Evolutionary conservation across 1,284 basidiomycete genomes (phyloP), one percentile per base, ranked within the genome.

Genomic region (Xerocomus nothofagi): DNA sequence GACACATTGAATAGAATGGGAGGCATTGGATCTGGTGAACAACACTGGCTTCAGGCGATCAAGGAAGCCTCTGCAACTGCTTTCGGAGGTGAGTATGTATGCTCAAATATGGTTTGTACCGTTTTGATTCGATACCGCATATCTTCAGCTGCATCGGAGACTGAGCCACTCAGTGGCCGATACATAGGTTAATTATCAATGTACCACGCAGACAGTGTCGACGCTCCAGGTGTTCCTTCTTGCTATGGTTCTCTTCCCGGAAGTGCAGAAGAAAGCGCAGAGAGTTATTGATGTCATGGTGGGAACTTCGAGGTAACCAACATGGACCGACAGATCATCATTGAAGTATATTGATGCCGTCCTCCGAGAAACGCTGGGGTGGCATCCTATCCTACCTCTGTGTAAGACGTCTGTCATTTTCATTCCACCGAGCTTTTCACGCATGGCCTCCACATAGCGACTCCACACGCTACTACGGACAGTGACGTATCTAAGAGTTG

Each of bases 161-260:
- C 47, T 14, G 23, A 47, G 48, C 42, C 4, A 33, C 12, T 34
- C 32, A 7, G 15, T 29, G 23, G 20, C 26, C n/a, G 21, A 5
- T 21, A 8, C 10, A 11, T 27, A 18, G 27, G 17, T 29, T 37
- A 9, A 11, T 34, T 15, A 32, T 41, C 40, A 33, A 39, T 23
- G 29, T 36, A 39, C 27, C 11, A 1, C 36, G 27, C 26, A 75
- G 73, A 75, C 71, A 3, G 62, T 69, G 39, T 66, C 73, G 17
- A 56, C 65, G 15, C 56, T 74, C 23, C 62, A 64, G 39, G 67
- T 66, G 36, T 73, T 77, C 57, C 51, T 77, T 33, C 65, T 72
- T 20, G 69, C 70, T 15, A 76, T 78, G 75, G 57, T 68, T 17
- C 60, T 67, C 36, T 59, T 71, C 57, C 76, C 77, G 1, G 64